Percentiles rank a stretch among this genome's conserved stretches.
Conservation (phyloP, 768 basidiomycete genomes). For the Podaxis mareebaensis region DNA sequence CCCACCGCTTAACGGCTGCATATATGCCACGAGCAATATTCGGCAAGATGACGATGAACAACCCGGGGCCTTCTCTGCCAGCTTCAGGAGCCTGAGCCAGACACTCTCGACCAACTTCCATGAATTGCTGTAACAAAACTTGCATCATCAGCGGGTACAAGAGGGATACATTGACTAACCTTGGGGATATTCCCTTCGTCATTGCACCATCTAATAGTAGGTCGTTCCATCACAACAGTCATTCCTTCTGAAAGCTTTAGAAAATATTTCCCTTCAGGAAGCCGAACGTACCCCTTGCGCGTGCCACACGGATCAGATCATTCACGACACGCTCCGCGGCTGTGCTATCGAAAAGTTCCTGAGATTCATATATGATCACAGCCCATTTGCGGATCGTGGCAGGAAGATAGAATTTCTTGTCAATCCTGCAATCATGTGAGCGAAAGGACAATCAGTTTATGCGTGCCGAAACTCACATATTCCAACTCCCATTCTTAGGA, state of each 20-base stretch:
- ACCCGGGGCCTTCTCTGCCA: slow-evolving; percentile 44
- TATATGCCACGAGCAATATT: slow-evolving; percentile 76
- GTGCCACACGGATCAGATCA: slow-evolving; percentile 48
- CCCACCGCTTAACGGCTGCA: slow-evolving; percentile 76
- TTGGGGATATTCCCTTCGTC: slow-evolving; percentile 53
- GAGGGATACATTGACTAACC: slow-evolving; percentile 18
- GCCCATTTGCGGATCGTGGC: slow-evolving; percentile 57
- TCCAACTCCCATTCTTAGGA: slow-evolving; percentile 70
- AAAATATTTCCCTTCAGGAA: slow-evolving; percentile 37
- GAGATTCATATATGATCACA: slow-evolving; percentile 63
- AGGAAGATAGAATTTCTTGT: slow-evolving; percentile 66
- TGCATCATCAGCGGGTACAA: not conserved
- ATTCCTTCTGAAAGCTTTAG: slow-evolving; percentile 55
- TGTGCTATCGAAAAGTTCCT: slow-evolving; percentile 48
- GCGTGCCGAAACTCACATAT: slow-evolving; percentile 45
- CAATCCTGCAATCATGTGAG: slow-evolving; percentile 46
- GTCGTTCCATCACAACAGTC: slow-evolving; percentile 42
- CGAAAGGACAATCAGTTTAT: slow-evolving; percentile 18
- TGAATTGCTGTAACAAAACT: slow-evolving; percentile 48
- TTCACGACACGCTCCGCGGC: slow-evolving; percentile 53
- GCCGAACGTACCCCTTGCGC: slow-evolving; percentile 53
- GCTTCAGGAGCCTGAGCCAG: slow-evolving; percentile 23
- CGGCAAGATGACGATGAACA: slow-evolving; percentile 72
- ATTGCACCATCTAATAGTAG: slow-evolving; percentile 55
- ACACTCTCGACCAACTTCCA: slow-evolving; percentile 48